Base-by-base conservation (phyloP, 2,329 filamentous ascomycete species). In the Paecilomyces niveus region DNA sequence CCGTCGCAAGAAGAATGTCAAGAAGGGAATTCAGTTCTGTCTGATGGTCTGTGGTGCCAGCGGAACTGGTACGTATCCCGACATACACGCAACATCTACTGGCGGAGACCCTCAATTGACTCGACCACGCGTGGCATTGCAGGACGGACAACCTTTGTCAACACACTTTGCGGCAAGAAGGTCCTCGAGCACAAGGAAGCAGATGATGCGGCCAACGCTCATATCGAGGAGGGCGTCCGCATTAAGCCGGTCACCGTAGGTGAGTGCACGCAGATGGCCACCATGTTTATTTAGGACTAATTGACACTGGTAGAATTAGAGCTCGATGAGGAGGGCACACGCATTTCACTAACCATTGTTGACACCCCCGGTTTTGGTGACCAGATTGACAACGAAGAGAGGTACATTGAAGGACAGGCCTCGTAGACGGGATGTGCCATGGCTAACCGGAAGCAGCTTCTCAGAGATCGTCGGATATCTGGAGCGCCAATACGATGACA, bases 1-100 rank as follows among this genome's bases (percentile, higher is more conserved):
- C 77, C 92, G 94, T 81, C 89, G 91, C 80, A 99, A 99, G 93
- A 99, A 99, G 90, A 97, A 99, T 85, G 93, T 99, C 82, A 97
- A 97, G 89, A 97, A 97, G 86, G 94, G 94, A 75, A 97, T 99
- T 75, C 94, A 99, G 84, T 99, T 99, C 83, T 97, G 92, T 79
- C 81, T 99, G 85, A 99, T 99, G 94, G 94, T 99, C 73, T 97
- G 94, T 76, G 94, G 94, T 82, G 94, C 94, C 75, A 97, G 93
- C 70, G 94, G 94, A 78, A 97, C 94, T 79, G 94, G 92, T 96
- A 86, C 72, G 84, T 63, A 54, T 54, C 55, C 61, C 56, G 35
- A 58, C 49, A n/a, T 51, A 35, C 56, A 33, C 39, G 21, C 32
- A 49, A 59, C 55, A 1, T 10, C 32, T 29, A 29, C 22, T 29